A percentile compares a stretch with the other conserved stretches of the same genome.
These are phyloP conservation scores for Breviolum minutum DNA, from an alignment of 73 alveolate genomes.

Conservation along the genomic window DNA sequence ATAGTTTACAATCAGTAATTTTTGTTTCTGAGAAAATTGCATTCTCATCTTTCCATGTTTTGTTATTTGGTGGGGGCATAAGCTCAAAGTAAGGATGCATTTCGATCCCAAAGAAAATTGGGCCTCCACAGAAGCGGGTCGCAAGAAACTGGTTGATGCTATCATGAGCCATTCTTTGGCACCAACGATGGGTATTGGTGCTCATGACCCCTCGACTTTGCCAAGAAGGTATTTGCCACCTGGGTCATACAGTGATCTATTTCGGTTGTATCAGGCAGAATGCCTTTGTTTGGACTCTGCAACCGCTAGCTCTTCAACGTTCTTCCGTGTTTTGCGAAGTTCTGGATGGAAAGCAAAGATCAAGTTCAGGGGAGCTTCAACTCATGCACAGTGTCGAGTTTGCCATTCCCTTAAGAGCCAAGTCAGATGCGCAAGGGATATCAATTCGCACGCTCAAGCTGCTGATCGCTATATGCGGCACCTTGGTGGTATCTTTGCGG, in stretches of 20 bases:
- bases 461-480: not conserved
- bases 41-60: not conserved
- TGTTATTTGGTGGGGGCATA: not conserved
- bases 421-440: not conserved
- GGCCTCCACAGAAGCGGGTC: not conserved
- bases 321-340: not conserved
- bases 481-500: slow-evolving; percentile 6
- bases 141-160: slow-evolving; percentile 12
- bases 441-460: not conserved
- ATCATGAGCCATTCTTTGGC: not conserved
- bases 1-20: not conserved
- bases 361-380: not conserved
- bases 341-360: not conserved
- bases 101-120: not conserved
- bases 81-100: not conserved
- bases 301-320: not conserved
- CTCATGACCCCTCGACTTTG: not conserved
- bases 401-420: not conserved
- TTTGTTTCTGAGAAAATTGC: not conserved
- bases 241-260: not conserved
- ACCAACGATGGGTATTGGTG: not conserved
- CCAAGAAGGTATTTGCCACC: slow-evolving; percentile 50
- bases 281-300: not conserved
- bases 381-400: slow-evolving; percentile 4
- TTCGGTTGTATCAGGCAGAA: not conserved